A percentile compares a stretch with the other conserved stretches of the same genome.
Evolutionary conservation across 805 yeast genomes (phyloP).

Genomic region (Maudiozyma turicensis): DNA sequence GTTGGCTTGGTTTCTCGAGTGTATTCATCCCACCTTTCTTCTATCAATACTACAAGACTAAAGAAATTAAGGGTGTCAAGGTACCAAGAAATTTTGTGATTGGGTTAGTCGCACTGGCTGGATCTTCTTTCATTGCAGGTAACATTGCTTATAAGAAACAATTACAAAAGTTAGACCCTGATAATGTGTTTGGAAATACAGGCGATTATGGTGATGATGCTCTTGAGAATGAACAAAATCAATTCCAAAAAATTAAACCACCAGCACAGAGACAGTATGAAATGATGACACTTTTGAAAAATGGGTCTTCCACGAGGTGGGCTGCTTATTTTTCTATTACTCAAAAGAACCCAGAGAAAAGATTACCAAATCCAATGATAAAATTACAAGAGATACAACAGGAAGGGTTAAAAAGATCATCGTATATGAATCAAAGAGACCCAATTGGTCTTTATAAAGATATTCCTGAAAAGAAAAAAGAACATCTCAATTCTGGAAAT

Average conservation of each 20-base stretch:
- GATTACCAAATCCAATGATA: constrained; percentile 47
- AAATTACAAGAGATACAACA: constrained; percentile 24
- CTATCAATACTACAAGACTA: constrained; percentile 27
- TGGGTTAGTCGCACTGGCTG: constrained; percentile 33
- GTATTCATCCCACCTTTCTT: constrained; percentile 37
- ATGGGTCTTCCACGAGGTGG: constrained; percentile 35
- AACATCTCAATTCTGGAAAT: neutral
- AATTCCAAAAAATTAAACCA: constrained; percentile 3
- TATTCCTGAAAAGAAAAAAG: neutral
- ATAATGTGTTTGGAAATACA: constrained; percentile 16
- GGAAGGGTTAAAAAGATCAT: constrained; percentile 3
- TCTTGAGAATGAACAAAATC: neutral
- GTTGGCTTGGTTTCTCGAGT: constrained; percentile 34
- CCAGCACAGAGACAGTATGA: constrained; percentile 23
- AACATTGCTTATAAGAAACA: constrained; percentile 27
- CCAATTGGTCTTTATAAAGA: constrained; percentile 33
- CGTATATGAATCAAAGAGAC: constrained; percentile 30
- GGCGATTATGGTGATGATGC: constrained; percentile 10
- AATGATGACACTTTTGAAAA: constrained; percentile 27
- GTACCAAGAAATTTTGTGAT: constrained; percentile 35
- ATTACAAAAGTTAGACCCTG: constrained; percentile 18
- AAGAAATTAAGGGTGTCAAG: constrained; percentile 30
- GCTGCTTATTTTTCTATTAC: constrained; percentile 44
- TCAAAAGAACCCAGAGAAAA: constrained; percentile 39
- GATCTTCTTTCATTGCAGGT: constrained; percentile 28